These are phyloP conservation scores for Alternaria gaisen DNA, from an alignment of 2,329 filamentous ascomycete species.

Conservation along the genomic window DNA sequence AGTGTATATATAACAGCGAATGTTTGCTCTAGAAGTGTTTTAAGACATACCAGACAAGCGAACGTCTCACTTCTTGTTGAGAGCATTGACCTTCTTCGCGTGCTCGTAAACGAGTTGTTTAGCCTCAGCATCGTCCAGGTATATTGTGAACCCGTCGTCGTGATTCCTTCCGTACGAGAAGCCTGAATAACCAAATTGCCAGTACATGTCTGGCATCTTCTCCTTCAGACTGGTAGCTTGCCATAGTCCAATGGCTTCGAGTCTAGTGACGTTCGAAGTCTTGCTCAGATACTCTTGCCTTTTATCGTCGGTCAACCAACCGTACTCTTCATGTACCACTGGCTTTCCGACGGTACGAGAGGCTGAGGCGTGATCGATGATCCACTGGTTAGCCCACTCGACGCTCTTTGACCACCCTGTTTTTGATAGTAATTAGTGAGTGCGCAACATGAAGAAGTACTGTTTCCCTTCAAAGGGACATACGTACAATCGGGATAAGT, in stretches of 20 bases:
- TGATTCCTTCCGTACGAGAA: conserved; percentile 65
- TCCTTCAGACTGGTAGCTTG: conserved; percentile 60
- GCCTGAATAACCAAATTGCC: conserved; percentile 63
- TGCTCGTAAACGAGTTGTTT: conserved; percentile 1
- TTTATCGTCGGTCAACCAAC: conserved; percentile 62
- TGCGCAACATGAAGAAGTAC: not conserved
- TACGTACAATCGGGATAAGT: conserved; percentile 61
- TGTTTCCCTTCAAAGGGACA: not conserved
- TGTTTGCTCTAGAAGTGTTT: not conserved
- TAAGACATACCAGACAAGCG: not conserved
- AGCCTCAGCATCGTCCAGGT: conserved; percentile 52
- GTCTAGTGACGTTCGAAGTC: conserved; percentile 55
- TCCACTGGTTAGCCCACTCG: conserved; percentile 64
- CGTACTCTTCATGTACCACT: conserved; percentile 65
- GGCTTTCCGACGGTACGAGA: conserved; percentile 59
- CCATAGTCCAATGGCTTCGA: conserved; percentile 60
- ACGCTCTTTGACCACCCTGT: conserved; percentile 50
- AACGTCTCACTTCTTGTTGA: not conserved
- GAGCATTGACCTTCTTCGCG: conserved; percentile 5
- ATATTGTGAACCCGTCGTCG: conserved; percentile 67
- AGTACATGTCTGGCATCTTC: conserved; percentile 64
- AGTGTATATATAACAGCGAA: not conserved
- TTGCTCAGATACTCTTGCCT: conserved; percentile 58
- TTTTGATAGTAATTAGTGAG: not conserved
- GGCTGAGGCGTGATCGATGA: conserved; percentile 61